Evolutionary conservation across 2,329 filamentous ascomycete species (phyloP).

Genomic region (Trichophyton schoenleinii): DNA sequence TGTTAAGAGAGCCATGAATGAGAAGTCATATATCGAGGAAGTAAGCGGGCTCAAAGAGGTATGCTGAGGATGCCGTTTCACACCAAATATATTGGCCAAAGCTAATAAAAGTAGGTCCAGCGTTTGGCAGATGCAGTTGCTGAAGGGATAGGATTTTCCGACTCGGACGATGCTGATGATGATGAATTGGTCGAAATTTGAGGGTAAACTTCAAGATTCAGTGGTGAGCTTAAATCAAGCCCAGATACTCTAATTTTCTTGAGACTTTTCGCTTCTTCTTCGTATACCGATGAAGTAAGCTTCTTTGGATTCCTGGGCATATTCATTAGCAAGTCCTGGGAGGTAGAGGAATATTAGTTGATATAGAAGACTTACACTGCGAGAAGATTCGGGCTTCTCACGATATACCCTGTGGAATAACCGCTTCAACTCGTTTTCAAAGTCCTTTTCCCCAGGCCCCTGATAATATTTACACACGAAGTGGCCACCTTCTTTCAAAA

Average conservation of each 20-base stretch:
- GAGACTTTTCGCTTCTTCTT: slow-evolving; percentile 38
- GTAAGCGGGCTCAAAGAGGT: slow-evolving; percentile 50
- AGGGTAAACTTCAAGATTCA: background rate
- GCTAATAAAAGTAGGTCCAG: slow-evolving; percentile 3
- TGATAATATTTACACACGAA: slow-evolving; percentile 98
- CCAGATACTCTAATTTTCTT: background rate
- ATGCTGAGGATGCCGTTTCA: background rate
- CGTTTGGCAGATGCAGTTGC: background rate
- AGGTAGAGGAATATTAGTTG: background rate
- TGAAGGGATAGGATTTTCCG: background rate
- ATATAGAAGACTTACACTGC: slow-evolving; percentile 51
- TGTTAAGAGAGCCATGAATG: slow-evolving; percentile 46
- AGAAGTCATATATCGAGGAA: slow-evolving; percentile 52
- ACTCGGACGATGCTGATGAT: background rate
- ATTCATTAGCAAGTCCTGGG: slow-evolving; percentile 2
- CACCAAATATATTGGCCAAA: background rate
- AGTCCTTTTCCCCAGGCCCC: slow-evolving; percentile 66
- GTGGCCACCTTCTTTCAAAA: slow-evolving; percentile 67
- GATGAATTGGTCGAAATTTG: background rate
- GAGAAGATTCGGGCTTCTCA: slow-evolving; percentile 84
- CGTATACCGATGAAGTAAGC: slow-evolving; percentile 70
- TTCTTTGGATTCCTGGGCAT: slow-evolving; percentile 64
- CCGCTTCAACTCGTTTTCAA: slow-evolving; percentile 61
- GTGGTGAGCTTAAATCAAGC: background rate
- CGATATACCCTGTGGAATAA: slow-evolving; percentile 70